phyloP scores from a whole-genome alignment of 2,329 filamentous ascomycete genomes.

The Fusarium xylarioides region DNA sequence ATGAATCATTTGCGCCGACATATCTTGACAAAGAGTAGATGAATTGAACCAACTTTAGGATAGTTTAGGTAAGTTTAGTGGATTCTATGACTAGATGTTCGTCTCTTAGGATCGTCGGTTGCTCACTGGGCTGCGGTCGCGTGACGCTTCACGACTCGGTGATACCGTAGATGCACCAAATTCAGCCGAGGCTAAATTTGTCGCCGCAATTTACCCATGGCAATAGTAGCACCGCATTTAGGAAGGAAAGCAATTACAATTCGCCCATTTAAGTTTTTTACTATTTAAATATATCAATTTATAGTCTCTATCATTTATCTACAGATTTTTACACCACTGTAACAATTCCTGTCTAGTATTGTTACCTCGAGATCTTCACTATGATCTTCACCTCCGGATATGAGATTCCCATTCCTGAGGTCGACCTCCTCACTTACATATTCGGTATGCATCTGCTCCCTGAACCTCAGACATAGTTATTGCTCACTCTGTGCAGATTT shows the following conservation, averaged over 20 bases:
- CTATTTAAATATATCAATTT: neutral
- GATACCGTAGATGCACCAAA: neutral
- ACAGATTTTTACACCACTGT: rapidly evolving
- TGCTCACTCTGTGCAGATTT: neutral
- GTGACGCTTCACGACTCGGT: too few relatives aligned
- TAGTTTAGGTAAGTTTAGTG: neutral
- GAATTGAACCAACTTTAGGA: rapidly evolving
- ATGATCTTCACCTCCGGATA: neutral
- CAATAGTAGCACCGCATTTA: neutral
- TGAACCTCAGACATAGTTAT: rapidly evolving
- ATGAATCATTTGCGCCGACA: too few relatives aligned
- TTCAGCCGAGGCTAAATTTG: neutral
- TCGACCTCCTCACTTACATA: neutral
- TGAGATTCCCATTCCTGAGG: neutral
- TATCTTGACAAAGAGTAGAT: too few relatives aligned
- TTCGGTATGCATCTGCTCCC: neutral
- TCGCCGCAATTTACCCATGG: neutral
- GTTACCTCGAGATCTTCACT: rapidly evolving
- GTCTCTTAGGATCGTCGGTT: rapidly evolving
- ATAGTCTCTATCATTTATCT: rapidly evolving
- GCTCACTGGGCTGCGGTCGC: neutral
- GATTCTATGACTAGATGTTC: rapidly evolving
- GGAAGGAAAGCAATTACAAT: rapidly evolving
- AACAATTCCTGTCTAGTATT: rapidly evolving
- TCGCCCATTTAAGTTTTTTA: rapidly evolving